Evolutionary conservation across 192 early-diverging fungal species (phyloP), one percentile per base, ranked within the genome.

Genomic region (Coemansia sp.): DNA sequence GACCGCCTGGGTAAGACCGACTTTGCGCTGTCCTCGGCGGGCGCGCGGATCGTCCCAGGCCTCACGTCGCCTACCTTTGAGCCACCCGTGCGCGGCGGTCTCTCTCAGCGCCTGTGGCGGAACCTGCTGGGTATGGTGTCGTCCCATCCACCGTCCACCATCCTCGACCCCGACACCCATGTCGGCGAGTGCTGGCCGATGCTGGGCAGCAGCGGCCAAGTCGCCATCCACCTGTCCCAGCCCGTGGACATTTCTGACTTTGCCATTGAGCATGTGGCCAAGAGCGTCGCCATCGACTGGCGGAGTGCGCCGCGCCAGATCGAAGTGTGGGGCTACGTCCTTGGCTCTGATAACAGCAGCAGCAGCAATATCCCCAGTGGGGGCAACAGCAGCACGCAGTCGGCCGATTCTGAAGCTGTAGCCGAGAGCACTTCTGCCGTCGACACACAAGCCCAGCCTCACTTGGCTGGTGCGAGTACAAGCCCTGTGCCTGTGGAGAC

Each of bases 161-260:
- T 79, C 24, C 68, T 86, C 24, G 75, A 86, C 27, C 76, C 82
- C 0, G 64, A 76, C 32, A 82, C 83, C 19, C 79, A 88, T 29
- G 76, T 89, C 9, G 92, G 92, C 31, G 84, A 90, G 68, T 93
- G 92, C 68, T 93, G 92, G 92, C 83, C 89, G 0, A 90, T 93
- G 86, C 68, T 64, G 3, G 90, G 91, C 10, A 70, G 74, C 31
- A 32, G 71, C 11, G 92, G 92, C 0, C 85, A 87, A 37, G 56
- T 93, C 24, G 90, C 84, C 0, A 80, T 93, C 15, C 85, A 80
- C 9, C 63, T 93, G 58, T 77, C 84, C 6, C 69, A 87, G 64
- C 68, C 81, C 14, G 86, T 92, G 39, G 71, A 84, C 9, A 67
- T 90, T 4, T 80, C 84, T 0, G 85, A 85, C 15, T 79, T 93